Base-by-base conservation (phyloP, 208 protist species). In the Leishmania tropica region DNA sequence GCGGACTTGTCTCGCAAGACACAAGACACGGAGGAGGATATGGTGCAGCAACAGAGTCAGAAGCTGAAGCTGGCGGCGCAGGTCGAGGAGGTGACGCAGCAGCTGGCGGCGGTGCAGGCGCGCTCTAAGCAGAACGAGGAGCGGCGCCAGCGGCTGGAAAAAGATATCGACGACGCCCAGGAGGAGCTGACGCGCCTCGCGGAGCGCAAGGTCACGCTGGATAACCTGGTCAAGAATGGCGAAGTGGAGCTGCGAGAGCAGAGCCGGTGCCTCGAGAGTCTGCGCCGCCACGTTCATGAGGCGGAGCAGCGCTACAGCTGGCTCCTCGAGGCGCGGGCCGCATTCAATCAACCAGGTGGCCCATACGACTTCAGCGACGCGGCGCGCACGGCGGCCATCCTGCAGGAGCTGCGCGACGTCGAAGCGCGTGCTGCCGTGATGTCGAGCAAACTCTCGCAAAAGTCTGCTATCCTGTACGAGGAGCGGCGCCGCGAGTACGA, bases 401-500 rank as follows among this genome's bases (percentile, higher is more conserved):
- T 97, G 79, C 76, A 90, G 19, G 91, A 92, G 75, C 90, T 98
- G 54, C 90, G 90, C 19, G 93, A 96, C 79, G 86, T 92, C 10
- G 94, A 98, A 81, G 89, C 90, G 37, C 91, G 92, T 40, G 83
- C 90, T 7, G 90, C 89, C 15, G 85, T 91, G 11, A 91, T 98
- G 83, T 90, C 82, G 3, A 95, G 94, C 76, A 90, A 86, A 3
- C 81, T 99, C 24, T 98, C 99, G 81, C 93, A 95, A 45, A 99
- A 99, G 83, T 95, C 99, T 7, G 96, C 99, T 40, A 84, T 96
- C 28, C 94, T 99, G 48, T 99, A 99, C 85, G 98, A 99, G 67
- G 97, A 96, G 70, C 94, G 98, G 13, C 96, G 99, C 85, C 83
- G 95, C 78, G 99, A 99, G 81, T 99, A 99, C 89, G 85, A 97